These are phyloP conservation scores for Citrus unshiu DNA, from an alignment of 345 rosid genomes.

Conservation along the genomic window DNA sequence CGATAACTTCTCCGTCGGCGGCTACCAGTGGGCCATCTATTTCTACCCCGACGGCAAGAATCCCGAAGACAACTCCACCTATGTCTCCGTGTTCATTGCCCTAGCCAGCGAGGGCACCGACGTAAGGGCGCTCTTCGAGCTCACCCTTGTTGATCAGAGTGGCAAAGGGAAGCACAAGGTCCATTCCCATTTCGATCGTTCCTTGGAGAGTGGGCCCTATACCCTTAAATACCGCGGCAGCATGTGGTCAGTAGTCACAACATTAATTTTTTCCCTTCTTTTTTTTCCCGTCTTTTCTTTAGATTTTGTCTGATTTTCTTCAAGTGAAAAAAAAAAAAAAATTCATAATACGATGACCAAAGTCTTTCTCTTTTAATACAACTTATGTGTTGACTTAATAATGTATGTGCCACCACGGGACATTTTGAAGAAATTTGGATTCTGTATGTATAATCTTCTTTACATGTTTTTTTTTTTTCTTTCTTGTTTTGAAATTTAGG, in stretches of 20 bases:
- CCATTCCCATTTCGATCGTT: slow-evolving; percentile 86
- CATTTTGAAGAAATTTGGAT: background rate
- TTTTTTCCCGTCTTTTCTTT: background rate
- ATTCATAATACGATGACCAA: too few species aligned
- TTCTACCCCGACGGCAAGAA: slow-evolving; percentile 93
- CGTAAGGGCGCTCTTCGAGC: slow-evolving; percentile 83
- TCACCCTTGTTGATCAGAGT: slow-evolving; percentile 77
- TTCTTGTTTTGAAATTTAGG: background rate
- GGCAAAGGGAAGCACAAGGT: slow-evolving; percentile 87
- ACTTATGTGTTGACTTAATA: too few species aligned
- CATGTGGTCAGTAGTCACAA: slow-evolving; percentile 61
- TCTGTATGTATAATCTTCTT: background rate
- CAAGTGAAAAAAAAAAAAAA: too few species aligned
- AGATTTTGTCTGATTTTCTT: background rate
- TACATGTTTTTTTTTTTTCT: background rate
- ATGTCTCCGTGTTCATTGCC: slow-evolving; percentile 87
- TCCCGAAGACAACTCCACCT: slow-evolving; percentile 73
- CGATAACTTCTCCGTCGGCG: slow-evolving; percentile 81
- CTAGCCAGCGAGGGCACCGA: slow-evolving; percentile 95
- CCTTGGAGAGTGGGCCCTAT: slow-evolving; percentile 90
- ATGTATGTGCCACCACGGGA: too few species aligned
- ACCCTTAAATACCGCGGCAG: slow-evolving; percentile 90
- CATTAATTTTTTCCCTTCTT: too few species aligned
- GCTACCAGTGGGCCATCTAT: slow-evolving; percentile 88
- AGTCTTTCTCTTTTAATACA: too few species aligned